phyloP scores from a whole-genome alignment of 805 yeast species.

The Scheffersomyces coipomensis region DNA sequence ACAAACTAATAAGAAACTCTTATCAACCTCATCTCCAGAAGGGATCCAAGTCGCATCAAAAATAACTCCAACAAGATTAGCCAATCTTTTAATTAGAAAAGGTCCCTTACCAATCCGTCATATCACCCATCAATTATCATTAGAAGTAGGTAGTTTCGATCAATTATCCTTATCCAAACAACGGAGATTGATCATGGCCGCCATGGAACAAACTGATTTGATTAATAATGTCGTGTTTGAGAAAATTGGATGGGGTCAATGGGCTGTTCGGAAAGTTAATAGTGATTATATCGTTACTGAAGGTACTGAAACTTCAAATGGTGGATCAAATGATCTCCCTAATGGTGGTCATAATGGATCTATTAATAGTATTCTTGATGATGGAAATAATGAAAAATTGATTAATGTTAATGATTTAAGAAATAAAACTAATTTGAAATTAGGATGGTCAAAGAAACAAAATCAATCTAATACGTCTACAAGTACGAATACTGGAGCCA shows the following conservation, averaged over 20 bases:
- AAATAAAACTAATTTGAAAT: conserved; percentile 30
- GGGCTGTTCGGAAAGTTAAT: conserved; percentile 71
- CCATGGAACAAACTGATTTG: conserved; percentile 71
- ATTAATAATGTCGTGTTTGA: conserved; percentile 71
- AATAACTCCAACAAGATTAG: conserved; percentile 77
- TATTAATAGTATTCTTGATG: background rate
- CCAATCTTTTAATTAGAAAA: conserved; percentile 61
- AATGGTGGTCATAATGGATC: background rate
- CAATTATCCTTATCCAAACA: conserved; percentile 82
- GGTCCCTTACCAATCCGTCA: conserved; percentile 92
- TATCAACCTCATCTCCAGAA: conserved; percentile 81
- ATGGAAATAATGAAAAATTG: conserved; percentile 2
- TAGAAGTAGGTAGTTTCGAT: conserved; percentile 77
- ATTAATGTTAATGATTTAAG: conserved; percentile 31
- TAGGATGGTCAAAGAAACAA: conserved; percentile 41
- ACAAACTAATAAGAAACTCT: conserved; percentile 15
- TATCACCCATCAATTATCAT: conserved; percentile 73
- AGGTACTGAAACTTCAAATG: conserved; percentile 27
- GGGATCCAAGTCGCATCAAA: conserved; percentile 85
- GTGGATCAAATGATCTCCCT: background rate
- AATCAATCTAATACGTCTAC: background rate
- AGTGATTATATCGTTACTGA: conserved; percentile 47
- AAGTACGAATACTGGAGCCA: too few relatives aligned
- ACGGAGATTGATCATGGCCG: conserved; percentile 85
- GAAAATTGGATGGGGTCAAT: conserved; percentile 97